Base-by-base conservation (phyloP, 352 stramenopile genomes). In the Sclerospora graminicola region DNA sequence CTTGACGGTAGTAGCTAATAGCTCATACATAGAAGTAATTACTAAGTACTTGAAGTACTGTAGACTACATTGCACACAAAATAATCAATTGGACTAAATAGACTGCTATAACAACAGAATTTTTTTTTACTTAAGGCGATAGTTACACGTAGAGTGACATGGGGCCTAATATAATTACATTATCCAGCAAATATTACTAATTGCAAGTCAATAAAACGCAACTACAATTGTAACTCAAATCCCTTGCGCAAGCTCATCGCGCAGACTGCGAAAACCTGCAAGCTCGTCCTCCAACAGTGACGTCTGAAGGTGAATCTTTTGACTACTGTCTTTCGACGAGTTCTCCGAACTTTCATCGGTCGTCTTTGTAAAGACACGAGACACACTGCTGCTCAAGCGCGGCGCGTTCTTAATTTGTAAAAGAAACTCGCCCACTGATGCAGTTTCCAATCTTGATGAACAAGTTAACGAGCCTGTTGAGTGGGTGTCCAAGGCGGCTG, bases 401-500 rank as follows among this genome's bases (percentile, higher is more conserved):
- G 77, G 80, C 5, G 77, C 80, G 27, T 86, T 65, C 54, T 89
- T 89, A 21, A 92, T 49, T 39, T 89, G 72, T 39, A 89, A 64
- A 1, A 92, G 49, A 36, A 92, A 92, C 41, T 65, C 82, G 2
- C 77, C 77, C 20, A 92, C 75, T 0, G 71, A 79, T 8, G 74
- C 75, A 7, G 63, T 80, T 8, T 84, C 67, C 51, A 70, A 73
- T 11, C 53, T 24, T 1, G 45, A 48, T 4, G 47, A 61, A 20
- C 39, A 49, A 11, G 47, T 57, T 0, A 47, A 21, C 16, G 45
- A 29, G 36, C 51, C 60, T 5, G 48, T 50, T 8, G 46, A 61
- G 3, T 50, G 62, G 0, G 71, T 74, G 14, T 74, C 66, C 1
- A 62, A 71, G 26, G 71, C 44, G 15, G 68, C 83, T 3, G 68